These are phyloP conservation scores for Cymodocea nodosa DNA, from an alignment of 116 monocot genomes.

Conservation along the genomic window DNA sequence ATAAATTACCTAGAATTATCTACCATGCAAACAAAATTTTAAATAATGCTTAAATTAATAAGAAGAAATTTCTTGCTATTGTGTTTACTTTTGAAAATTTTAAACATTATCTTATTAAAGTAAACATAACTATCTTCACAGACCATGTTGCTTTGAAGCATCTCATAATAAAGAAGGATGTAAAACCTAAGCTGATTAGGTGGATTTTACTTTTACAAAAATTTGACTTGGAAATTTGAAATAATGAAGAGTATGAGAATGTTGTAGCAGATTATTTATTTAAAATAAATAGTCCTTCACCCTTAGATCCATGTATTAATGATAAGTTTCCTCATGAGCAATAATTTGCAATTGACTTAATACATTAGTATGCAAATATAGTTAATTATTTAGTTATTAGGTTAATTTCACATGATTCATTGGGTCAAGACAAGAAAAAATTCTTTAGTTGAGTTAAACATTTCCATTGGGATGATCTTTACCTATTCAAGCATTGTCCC, in stretches of 20 bases:
- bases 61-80: no score
- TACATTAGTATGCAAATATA: slow-evolving; percentile 10
- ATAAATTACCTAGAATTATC: no score
- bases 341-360: neutral
- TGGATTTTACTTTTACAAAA: slow-evolving; percentile 10
- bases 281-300: neutral
- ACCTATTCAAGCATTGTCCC: neutral
- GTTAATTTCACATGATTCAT: neutral
- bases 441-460: neutral
- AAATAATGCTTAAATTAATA: no score
- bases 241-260: neutral
- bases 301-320: neutral
- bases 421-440: neutral
- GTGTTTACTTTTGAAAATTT: slow-evolving; percentile 8
- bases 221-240: slow-evolving; percentile 5
- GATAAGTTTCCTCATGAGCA: slow-evolving; percentile 7
- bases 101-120: neutral
- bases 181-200: slow-evolving; percentile 4
- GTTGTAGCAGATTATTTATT: slow-evolving; percentile 3
- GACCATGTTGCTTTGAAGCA: slow-evolving; percentile 5
- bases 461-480: slow-evolving; percentile 9
- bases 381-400: slow-evolving; percentile 6
- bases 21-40: no score
- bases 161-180: slow-evolving; percentile 3
- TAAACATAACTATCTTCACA: neutral